These are phyloP conservation scores for Xylariaceae sp. DNA, from an alignment of 2,329 filamentous ascomycete genomes.

Conservation along the genomic window DNA sequence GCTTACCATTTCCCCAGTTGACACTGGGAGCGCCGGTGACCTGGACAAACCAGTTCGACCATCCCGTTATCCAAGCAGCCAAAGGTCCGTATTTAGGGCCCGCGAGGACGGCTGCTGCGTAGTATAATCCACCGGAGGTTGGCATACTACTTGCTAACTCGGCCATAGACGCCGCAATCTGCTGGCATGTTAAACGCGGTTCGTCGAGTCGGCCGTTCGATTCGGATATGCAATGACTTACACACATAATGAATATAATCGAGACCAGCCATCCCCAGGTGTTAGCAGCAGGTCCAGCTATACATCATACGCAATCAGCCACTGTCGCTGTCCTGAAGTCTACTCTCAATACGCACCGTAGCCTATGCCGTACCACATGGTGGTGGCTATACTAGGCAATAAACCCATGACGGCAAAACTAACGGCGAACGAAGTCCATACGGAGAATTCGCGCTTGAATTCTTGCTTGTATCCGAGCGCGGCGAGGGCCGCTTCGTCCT, in stretches of 20 bases:
- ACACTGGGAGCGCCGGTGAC: conserved; percentile 34
- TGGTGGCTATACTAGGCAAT: conserved; percentile 67
- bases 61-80: conserved; percentile 35
- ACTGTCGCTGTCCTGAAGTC: neutral
- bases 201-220: neutral
- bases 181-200: neutral
- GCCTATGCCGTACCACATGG: conserved; percentile 64
- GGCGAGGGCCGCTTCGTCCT: conserved; percentile 58
- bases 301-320: conserved; percentile 16
- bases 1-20: conserved; percentile 33
- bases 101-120: conserved; percentile 67
- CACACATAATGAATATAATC: conserved; percentile 67
- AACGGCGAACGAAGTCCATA: conserved; percentile 72
- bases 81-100: conserved; percentile 34
- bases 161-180: conserved; percentile 59
- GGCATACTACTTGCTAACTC: conserved; percentile 72
- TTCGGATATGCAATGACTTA: conserved; percentile 32
- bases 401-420: conserved; percentile 69
- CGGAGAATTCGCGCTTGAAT: conserved; percentile 61
- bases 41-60: conserved; percentile 35
- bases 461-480: conserved; percentile 55
- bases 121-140: conserved; percentile 69
- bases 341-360: conserved; percentile 29
- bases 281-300: conserved; percentile 50
- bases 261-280: conserved; percentile 73